These are phyloP conservation scores for Eudorina sp. DNA, from an alignment of 139 green algal species.

Conservation along the genomic window DNA sequence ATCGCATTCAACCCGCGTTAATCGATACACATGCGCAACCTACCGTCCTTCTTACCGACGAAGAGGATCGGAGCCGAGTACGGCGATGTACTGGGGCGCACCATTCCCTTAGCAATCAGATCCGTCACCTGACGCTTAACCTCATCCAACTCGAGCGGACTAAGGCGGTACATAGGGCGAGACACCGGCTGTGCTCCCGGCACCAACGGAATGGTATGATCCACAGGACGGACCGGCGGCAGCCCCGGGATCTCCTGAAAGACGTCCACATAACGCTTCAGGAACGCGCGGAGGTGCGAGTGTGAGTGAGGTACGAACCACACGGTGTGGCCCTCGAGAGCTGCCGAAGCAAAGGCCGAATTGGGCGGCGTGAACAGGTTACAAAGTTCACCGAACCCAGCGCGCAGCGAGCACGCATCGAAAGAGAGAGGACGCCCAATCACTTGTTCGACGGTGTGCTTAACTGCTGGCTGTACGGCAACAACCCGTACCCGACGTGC, in stretches of 20 bases:
- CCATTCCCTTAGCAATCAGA: neutral
- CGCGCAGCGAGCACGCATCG: too few species aligned
- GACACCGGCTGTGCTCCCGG: neutral
- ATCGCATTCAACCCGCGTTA: constrained; percentile 72
- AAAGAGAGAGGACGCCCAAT: neutral
- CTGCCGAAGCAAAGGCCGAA: neutral
- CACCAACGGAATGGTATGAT: constrained; percentile 4
- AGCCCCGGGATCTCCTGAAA: neutral
- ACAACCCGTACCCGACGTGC: too few species aligned
- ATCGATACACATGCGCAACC: constrained; percentile 71
- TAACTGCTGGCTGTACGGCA: too few species aligned
- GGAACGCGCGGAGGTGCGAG: too few species aligned
- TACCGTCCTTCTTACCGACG: constrained; percentile 74
- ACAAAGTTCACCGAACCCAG: neutral
- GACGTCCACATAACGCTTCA: neutral
- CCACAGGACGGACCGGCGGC: neutral
- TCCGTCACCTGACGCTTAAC: constrained; percentile 22
- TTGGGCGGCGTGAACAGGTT: neutral
- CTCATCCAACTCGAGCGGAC: constrained; percentile 19
- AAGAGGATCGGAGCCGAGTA: constrained; percentile 69
- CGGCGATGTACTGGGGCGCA: constrained; percentile 27
- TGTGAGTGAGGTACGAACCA: neutral
- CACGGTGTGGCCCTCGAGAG: neutral
- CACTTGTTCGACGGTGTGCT: too few species aligned
- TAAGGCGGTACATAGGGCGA: constrained; percentile 2